Conservation (phyloP, 2,329 filamentous ascomycete species). For the Penicillium corylophilum region DNA sequence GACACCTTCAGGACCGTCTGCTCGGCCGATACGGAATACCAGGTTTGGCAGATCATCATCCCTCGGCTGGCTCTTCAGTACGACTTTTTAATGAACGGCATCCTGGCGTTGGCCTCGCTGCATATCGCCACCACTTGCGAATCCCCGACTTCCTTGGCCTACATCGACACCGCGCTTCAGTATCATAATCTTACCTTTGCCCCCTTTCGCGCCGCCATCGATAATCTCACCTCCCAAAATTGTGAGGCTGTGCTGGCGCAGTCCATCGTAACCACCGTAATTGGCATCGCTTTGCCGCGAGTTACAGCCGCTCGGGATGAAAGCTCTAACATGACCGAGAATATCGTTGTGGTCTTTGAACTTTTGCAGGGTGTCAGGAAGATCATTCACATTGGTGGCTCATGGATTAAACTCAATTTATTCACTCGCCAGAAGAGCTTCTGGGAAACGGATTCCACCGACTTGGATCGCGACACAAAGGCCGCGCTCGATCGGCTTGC, state of each 20-base stretch:
- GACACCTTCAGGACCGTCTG: conserved; percentile 47
- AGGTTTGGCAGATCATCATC: conserved; percentile 42
- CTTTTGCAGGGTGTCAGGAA: conserved; percentile 38
- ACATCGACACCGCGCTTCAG: conserved; percentile 38
- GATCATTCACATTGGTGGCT: conserved; percentile 31
- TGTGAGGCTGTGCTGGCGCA: conserved; percentile 41
- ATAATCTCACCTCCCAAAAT: conserved; percentile 35
- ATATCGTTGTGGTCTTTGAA: conserved; percentile 37
- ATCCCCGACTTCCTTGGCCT: conserved; percentile 30
- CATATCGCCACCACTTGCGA: conserved; percentile 39
- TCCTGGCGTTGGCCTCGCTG: conserved; percentile 42
- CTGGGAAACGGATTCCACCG: conserved; percentile 40
- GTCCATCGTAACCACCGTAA: conserved; percentile 37
- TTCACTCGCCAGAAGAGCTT: conserved; percentile 48
- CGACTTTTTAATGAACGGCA: conserved; percentile 44
- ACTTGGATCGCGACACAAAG: conserved; percentile 27
- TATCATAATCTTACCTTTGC: conserved; percentile 37
- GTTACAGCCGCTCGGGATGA: conserved; percentile 31
- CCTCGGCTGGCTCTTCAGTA: conserved; percentile 42
- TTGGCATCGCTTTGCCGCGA: conserved; percentile 37
- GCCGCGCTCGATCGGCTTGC: conserved; percentile 29
- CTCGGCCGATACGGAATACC: conserved; percentile 30
- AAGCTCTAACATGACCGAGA: conserved; percentile 34
- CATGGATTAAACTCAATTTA: conserved; percentile 52
- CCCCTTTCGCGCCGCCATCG: conserved; percentile 35